Evolutionary conservation across 768 basidiomycete species (phyloP).

Genomic region (Cystobasidium tubakii): DNA sequence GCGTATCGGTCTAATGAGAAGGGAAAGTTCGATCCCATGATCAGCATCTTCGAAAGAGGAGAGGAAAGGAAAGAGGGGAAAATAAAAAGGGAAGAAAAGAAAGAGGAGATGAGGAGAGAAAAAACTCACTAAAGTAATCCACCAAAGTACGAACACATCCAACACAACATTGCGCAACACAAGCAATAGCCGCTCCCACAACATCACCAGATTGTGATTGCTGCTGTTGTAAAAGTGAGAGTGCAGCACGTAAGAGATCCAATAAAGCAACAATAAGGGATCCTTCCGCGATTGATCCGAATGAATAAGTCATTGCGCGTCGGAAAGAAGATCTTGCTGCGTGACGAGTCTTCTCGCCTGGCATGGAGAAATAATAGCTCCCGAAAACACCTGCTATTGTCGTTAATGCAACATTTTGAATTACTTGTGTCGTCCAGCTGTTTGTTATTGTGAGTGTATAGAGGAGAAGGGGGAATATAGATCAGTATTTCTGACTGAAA

Average conservation of each 20-base stretch:
- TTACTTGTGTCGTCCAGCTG: constrained; percentile 38
- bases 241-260: constrained; percentile 43
- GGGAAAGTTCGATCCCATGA: not conserved
- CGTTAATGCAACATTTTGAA: constrained; percentile 43
- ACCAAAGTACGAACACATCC: constrained; percentile 40
- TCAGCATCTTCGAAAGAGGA: no score
- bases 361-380: constrained; percentile 12
- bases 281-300: constrained; percentile 44
- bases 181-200: constrained; percentile 42
- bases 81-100: not conserved
- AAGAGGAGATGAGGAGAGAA: not conserved
- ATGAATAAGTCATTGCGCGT: constrained; percentile 46
- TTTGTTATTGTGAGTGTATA: not conserved
- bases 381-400: constrained; percentile 46
- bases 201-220: constrained; percentile 39
- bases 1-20: constrained; percentile 40
- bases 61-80: not conserved
- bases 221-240: constrained; percentile 43
- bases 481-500: no score
- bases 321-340: constrained; percentile 41
- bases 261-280: constrained; percentile 45
- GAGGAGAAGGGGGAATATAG: not conserved
- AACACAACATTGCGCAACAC: constrained; percentile 44
- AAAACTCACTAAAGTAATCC: constrained; percentile 43
- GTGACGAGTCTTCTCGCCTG: constrained; percentile 19